These are phyloP conservation scores for Cenchrus purpureus DNA, from an alignment of 176 grass and related monocot genomes.

Conservation along the genomic window DNA sequence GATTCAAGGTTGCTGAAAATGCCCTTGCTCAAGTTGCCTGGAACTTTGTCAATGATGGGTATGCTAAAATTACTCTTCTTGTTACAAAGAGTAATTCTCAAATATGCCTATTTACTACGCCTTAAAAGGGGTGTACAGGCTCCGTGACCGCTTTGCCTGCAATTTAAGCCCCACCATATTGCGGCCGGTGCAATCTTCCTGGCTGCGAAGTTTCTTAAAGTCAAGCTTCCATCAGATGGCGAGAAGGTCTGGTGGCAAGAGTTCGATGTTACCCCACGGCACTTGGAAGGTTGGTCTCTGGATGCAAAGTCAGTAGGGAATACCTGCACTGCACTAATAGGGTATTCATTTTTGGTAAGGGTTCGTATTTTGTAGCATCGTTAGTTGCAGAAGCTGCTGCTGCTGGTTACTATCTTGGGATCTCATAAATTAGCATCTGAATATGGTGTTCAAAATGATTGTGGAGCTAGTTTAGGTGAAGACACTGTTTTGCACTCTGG, in stretches of 20 bases:
- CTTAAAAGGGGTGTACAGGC: slow-evolving; percentile 85
- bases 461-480: slow-evolving; percentile 29
- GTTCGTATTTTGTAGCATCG: not conserved
- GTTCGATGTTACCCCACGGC: slow-evolving; percentile 91
- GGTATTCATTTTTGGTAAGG: slow-evolving; percentile 28
- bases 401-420: slow-evolving; percentile 8
- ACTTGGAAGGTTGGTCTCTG: slow-evolving; percentile 90
- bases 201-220: slow-evolving; percentile 95
- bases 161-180: slow-evolving; percentile 98
- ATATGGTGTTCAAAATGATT: slow-evolving; percentile 12
- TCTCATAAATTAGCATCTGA: slow-evolving; percentile 3
- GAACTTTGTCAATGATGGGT: slow-evolving; percentile 99
- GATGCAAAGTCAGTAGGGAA: slow-evolving; percentile 37
- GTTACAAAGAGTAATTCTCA: slow-evolving; percentile 48
- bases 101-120: slow-evolving; percentile 70
- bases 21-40: slow-evolving; percentile 98
- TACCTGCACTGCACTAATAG: slow-evolving; percentile 23
- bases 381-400: slow-evolving; percentile 6
- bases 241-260: slow-evolving; percentile 97
- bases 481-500: not conserved
- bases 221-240: slow-evolving; percentile 96
- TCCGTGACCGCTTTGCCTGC: slow-evolving; percentile 87
- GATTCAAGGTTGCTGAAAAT: slow-evolving; percentile 88
- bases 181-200: slow-evolving; percentile 95
- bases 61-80: slow-evolving; percentile 67